These are phyloP conservation scores for Peronosclerospora sorghi DNA, from an alignment of 352 stramenopile genomes.

Conservation along the genomic window DNA sequence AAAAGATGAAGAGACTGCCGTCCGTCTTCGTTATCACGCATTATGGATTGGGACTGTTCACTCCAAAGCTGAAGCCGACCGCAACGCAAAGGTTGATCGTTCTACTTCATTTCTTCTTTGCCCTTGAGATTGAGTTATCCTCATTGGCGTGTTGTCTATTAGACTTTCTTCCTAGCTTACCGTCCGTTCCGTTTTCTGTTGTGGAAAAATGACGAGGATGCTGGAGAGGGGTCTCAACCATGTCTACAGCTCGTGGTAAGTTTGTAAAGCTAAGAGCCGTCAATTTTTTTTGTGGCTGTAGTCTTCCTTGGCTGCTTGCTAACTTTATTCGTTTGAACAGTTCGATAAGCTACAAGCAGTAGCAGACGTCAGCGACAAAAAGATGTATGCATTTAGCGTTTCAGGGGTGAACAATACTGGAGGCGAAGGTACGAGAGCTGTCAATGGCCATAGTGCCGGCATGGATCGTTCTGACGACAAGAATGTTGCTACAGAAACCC, in stretches of 20 bases:
- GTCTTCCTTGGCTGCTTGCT: too few species aligned
- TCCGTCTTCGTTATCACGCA: conserved; percentile 54
- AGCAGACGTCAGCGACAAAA: conserved; percentile 49
- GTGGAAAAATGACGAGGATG: conserved; percentile 72
- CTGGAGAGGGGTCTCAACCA: conserved; percentile 38
- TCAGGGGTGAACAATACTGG: conserved; percentile 37
- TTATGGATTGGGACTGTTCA: conserved; percentile 50
- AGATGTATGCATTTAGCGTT: conserved; percentile 49
- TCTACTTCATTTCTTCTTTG: neutral
- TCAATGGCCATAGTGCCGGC: neutral
- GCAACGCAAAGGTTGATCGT: conserved; percentile 44
- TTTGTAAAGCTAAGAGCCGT: too few species aligned
- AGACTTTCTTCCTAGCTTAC: conserved; percentile 53
- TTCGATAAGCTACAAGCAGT: conserved; percentile 58
- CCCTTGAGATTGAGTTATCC: too few species aligned
- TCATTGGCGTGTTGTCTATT: conserved; percentile 3
- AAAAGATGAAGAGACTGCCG: conserved; percentile 28
- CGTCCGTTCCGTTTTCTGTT: conserved; percentile 66
- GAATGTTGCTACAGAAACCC: conserved; percentile 34
- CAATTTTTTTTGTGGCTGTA: too few species aligned
- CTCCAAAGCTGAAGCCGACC: conserved; percentile 55
- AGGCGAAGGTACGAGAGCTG: conserved; percentile 31
- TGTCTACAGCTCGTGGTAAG: conserved; percentile 53
- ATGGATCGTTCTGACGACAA: conserved; percentile 1
- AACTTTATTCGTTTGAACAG: conserved; percentile 28